Evolutionary conservation across 2,329 filamentous ascomycete species (phyloP), one percentile per base, ranked within the genome.

Genomic region (Pseudogymnoascus sp.): DNA sequence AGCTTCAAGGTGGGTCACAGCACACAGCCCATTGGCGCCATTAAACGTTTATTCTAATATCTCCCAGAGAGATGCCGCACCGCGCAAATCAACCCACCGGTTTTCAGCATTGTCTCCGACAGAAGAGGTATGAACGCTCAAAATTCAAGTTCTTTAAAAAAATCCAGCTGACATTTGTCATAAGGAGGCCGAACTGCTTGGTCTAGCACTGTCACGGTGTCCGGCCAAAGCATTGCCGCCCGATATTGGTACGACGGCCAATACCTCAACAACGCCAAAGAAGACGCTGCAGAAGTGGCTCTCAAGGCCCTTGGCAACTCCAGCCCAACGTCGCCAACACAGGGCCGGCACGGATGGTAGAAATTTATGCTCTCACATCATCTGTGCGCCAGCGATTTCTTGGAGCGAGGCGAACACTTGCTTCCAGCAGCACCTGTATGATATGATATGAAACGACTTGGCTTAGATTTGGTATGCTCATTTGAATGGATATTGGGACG

Each of bases 231-330:
- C 56, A 82, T 90, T 70, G 74, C 82, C n/a, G 91, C 91, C 56
- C 85, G 91, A 66, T 96, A 86, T 77, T 96, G 91, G 91, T 96
- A 96, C 77, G 92, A 96, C 75, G 91, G 91, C 66, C 86, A 91
- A 73, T 91, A 91, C 73, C 82, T 93, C 75, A 86, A 93, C 79
- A 96, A 96, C 72, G 91, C 91, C 64, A 88, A 86, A 76, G 92
- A 96, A 75, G 92, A 96, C 74, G 92, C 91, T n/a, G 91, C 92
- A 67, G 91, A 96, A 76, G 83, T 89, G 66, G 91, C 91, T 25
- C 75, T 89, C 65, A 83, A 81, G 71, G 83, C 81, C 76, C 75
- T 90, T 62, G 68, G 65, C 63, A 74, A 73, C 60, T 77, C 75
- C 63, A 75, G 70, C 59, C 73, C 76, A n/a, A 76, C 70, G 64